A percentile compares a stretch with the other conserved stretches of the same genome.
Conservation (phyloP, 768 basidiomycete species). For the Kwoniella newhampshirensis region DNA sequence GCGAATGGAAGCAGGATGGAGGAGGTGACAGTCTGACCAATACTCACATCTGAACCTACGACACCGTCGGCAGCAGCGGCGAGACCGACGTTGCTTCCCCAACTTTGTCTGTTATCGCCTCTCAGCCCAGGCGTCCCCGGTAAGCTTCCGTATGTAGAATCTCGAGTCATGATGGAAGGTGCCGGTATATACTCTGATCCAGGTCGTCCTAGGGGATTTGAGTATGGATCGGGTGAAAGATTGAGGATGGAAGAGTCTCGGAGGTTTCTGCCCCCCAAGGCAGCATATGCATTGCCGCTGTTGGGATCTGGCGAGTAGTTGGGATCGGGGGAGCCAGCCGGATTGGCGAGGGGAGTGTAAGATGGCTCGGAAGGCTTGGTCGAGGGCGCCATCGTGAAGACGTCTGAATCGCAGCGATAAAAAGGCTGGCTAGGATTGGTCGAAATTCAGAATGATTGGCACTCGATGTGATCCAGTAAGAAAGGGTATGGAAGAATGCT, state of each 20-base stretch:
- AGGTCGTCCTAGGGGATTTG: constrained; percentile 17
- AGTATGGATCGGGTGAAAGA: constrained; percentile 23
- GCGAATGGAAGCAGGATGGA: no score
- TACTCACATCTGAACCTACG: constrained; percentile 31
- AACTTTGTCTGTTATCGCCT: constrained; percentile 30
- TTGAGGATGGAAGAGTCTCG: constrained; percentile 14
- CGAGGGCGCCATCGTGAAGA: constrained; percentile 8
- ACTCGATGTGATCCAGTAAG: no score
- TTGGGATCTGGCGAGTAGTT: constrained; percentile 17
- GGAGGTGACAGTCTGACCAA: no score
- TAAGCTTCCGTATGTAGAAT: constrained; percentile 32
- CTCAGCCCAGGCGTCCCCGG: constrained; percentile 33
- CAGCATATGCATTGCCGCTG: constrained; percentile 12
- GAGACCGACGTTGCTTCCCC: constrained; percentile 36
- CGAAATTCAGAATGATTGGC: neutral
- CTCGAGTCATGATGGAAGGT: constrained; percentile 41
- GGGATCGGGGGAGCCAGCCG: constrained; percentile 13
- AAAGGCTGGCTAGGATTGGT: neutral
- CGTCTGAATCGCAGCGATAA: neutral
- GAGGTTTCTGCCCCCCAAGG: constrained; percentile 13
- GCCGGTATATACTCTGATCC: constrained; percentile 35
- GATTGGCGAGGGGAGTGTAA: constrained; percentile 12
- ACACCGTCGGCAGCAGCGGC: constrained; percentile 35
- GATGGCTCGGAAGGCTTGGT: constrained; percentile 6
- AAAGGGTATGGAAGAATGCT: no score